Conservation (phyloP, 352 stramenopile species). For the Chrysophaeum taylorii region DNA sequence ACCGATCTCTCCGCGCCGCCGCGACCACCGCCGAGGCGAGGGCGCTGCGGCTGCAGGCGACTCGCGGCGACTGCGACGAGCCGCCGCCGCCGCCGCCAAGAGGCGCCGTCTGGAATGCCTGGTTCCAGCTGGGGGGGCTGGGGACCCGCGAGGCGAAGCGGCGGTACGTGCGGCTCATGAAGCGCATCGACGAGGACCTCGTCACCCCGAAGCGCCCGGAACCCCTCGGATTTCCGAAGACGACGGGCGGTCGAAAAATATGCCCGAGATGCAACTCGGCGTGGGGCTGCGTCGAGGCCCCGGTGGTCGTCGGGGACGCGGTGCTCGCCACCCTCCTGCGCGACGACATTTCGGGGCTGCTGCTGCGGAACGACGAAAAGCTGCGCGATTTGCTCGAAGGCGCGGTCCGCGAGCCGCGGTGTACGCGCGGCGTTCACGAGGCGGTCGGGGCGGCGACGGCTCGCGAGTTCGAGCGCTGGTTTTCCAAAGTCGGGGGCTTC, state of each 20-base stretch:
- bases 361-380: background rate
- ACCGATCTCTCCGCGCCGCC: background rate
- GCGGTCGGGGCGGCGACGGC: background rate
- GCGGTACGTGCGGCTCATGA: background rate
- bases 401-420: background rate
- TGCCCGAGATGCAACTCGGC: background rate
- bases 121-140: background rate
- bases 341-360: background rate
- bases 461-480: background rate
- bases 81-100: too few species aligned
- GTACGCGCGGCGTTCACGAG: background rate
- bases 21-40: background rate
- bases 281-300: background rate
- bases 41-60: background rate
- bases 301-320: background rate
- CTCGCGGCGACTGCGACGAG: constrained; percentile 7
- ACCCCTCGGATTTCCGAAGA: background rate
- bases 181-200: background rate
- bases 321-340: background rate
- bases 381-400: background rate
- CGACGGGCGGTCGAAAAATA: background rate
- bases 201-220: background rate
- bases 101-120: background rate
- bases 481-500: background rate
- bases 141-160: background rate